These are phyloP conservation scores for Wickerhamiella slavikovae DNA, from an alignment of 805 yeast genomes.

Conservation along the genomic window DNA sequence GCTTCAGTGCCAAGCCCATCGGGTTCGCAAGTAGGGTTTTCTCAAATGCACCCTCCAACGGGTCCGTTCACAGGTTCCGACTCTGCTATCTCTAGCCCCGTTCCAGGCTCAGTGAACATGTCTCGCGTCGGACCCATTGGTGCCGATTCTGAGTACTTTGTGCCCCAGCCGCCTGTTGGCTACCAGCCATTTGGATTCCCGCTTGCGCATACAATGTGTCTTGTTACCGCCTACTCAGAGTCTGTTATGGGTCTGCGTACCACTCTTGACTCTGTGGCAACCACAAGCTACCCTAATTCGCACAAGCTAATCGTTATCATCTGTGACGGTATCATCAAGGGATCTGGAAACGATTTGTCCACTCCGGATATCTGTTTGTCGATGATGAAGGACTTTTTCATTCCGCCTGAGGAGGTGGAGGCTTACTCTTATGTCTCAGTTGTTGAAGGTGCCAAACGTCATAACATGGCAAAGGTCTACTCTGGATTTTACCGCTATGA, in stretches of 20 bases:
- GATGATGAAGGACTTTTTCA: conserved; percentile 66
- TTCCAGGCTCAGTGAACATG: too few relatives aligned
- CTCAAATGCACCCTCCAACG: background rate
- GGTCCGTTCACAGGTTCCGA: background rate
- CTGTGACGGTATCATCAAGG: conserved; percentile 90
- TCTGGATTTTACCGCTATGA: conserved; percentile 85
- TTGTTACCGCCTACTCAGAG: conserved; percentile 91
- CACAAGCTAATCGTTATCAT: conserved; percentile 70
- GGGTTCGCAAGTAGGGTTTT: background rate
- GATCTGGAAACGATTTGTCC: conserved; percentile 70
- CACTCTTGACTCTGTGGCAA: conserved; percentile 81
- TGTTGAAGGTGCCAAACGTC: conserved; percentile 84
- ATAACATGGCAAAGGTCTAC: conserved; percentile 92
- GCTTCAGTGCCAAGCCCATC: too few relatives aligned
- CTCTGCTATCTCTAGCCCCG: background rate
- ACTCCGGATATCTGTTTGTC: conserved; percentile 80
- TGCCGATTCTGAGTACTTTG: conserved; percentile 34
- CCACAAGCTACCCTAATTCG: conserved; percentile 88
- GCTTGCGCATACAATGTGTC: conserved; percentile 47
- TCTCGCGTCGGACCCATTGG: conserved; percentile 13
- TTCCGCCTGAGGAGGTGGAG: conserved; percentile 53
- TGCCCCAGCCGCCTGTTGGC: conserved; percentile 78
- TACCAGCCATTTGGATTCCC: conserved; percentile 79
- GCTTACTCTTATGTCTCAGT: conserved; percentile 87
- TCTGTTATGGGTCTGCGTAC: conserved; percentile 70